phyloP scores from a whole-genome alignment of 768 basidiomycete species.

The Mycena alexandri region DNA sequence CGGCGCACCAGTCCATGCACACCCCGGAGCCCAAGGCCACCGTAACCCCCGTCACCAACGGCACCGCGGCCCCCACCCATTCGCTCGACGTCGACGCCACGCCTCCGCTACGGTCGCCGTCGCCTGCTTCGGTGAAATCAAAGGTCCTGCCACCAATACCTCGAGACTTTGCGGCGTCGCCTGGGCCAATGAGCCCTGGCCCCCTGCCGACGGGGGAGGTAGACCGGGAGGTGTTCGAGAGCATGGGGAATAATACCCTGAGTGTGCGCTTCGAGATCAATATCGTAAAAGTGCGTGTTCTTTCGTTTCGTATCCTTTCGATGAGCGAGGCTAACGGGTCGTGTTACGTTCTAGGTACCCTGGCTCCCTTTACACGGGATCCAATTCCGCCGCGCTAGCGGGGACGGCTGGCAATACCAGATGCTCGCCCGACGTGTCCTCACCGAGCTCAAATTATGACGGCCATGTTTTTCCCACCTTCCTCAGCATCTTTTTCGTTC shows the following conservation, averaged over 20 bases:
- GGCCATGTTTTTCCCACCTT: neutral
- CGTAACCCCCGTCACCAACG: slow-evolving; percentile 24
- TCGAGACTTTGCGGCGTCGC: slow-evolving; percentile 65
- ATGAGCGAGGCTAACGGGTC: slow-evolving; percentile 28
- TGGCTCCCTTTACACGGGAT: slow-evolving; percentile 96
- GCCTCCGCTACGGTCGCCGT: slow-evolving; percentile 22
- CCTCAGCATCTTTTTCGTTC: slow-evolving; percentile 7
- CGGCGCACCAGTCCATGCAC: slow-evolving; percentile 49
- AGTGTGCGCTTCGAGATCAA: slow-evolving; percentile 97
- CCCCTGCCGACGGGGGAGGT: slow-evolving; percentile 76
- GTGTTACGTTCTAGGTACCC: slow-evolving; percentile 72
- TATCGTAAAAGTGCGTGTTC: slow-evolving; percentile 87
- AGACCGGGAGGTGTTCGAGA: slow-evolving; percentile 77
- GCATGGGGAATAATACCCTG: slow-evolving; percentile 79
- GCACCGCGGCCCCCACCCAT: slow-evolving; percentile 28
- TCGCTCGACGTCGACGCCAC: slow-evolving; percentile 47
- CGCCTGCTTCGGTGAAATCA: slow-evolving; percentile 64
- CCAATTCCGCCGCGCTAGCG: slow-evolving; percentile 91
- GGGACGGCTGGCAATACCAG: slow-evolving; percentile 97
- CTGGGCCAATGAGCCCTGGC: neutral
- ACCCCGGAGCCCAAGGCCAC: slow-evolving; percentile 56
- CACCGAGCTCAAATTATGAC: slow-evolving; percentile 88
- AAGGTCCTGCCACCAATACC: slow-evolving; percentile 85
- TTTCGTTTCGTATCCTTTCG: slow-evolving; percentile 44
- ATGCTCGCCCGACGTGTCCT: slow-evolving; percentile 92